Evolutionary conservation across 2,329 filamentous ascomycete species (phyloP).

Genomic region (Paracoccidioides lutzii): DNA sequence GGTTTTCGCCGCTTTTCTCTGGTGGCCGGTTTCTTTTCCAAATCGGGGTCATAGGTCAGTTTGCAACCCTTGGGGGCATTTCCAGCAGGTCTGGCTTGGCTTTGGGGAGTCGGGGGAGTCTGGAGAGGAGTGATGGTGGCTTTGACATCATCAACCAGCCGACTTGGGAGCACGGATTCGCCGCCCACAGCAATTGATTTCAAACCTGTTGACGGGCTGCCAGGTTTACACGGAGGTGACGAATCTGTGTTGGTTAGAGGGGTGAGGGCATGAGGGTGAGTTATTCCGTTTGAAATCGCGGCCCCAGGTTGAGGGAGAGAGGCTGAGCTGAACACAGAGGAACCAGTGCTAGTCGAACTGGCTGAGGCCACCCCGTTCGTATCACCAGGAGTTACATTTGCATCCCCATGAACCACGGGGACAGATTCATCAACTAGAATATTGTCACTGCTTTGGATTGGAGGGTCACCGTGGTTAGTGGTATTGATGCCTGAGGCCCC

Average conservation of each 20-base stretch:
- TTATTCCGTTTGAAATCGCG: constrained; percentile 40
- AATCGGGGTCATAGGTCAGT: constrained; percentile 50
- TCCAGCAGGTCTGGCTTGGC: constrained; percentile 38
- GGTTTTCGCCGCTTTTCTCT: constrained; percentile 44
- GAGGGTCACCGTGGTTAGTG: neutral
- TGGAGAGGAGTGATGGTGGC: constrained; percentile 29
- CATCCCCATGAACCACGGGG: constrained; percentile 1
- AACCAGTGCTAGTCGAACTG: constrained; percentile 58
- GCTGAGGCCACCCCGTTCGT: constrained; percentile 58
- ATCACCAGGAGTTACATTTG: constrained; percentile 12
- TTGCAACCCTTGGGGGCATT: constrained; percentile 45
- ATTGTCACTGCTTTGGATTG: neutral
- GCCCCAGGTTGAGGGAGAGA: constrained; percentile 40
- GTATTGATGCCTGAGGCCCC: neutral
- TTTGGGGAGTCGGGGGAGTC: constrained; percentile 34
- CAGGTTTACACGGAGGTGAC: constrained; percentile 45
- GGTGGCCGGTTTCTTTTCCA: constrained; percentile 44
- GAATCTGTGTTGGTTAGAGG: constrained; percentile 55
- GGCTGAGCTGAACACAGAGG: constrained; percentile 55
- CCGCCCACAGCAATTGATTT: constrained; percentile 26
- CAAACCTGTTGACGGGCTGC: constrained; percentile 37
- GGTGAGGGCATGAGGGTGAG: constrained; percentile 42
- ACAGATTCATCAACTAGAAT: neutral
- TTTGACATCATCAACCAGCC: constrained; percentile 19
- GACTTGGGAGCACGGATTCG: constrained; percentile 19